phyloP scores from a whole-genome alignment of 352 stramenopile genomes.

The Phytophthora pseudosyringae region DNA sequence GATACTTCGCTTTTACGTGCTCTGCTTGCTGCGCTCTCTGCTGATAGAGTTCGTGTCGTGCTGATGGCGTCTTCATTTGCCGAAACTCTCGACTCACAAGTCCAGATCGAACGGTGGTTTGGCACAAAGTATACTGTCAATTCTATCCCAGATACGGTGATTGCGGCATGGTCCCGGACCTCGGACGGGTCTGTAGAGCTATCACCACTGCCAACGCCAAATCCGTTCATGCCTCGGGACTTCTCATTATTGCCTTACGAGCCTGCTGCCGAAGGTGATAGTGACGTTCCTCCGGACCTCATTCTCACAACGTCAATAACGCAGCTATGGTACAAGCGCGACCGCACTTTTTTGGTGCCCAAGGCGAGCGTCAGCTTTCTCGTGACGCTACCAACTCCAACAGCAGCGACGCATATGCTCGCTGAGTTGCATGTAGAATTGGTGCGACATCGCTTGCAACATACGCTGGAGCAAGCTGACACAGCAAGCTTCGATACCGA shows the following conservation, averaged over 20 bases:
- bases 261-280: background rate
- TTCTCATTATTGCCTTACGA: slow-evolving; percentile 56
- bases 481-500: slow-evolving; percentile 65
- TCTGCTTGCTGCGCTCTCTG: slow-evolving; percentile 54
- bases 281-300: slow-evolving; percentile 40
- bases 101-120: slow-evolving; percentile 62
- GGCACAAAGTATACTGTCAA: slow-evolving; percentile 55
- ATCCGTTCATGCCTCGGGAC: slow-evolving; percentile 74
- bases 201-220: slow-evolving; percentile 37
- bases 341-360: slow-evolving; percentile 67
- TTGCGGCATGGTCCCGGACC: slow-evolving; percentile 30
- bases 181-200: background rate
- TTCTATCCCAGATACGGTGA: slow-evolving; percentile 35
- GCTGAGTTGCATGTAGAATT: slow-evolving; percentile 72
- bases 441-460: slow-evolving; percentile 71
- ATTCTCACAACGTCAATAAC: slow-evolving; percentile 43
- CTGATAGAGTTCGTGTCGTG: slow-evolving; percentile 63
- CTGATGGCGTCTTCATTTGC: slow-evolving; percentile 61
- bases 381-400: slow-evolving; percentile 60
- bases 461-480: slow-evolving; percentile 68
- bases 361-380: slow-evolving; percentile 76
- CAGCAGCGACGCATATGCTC: slow-evolving; percentile 58
- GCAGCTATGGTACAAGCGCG: slow-evolving; percentile 83
- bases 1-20: slow-evolving; percentile 26
- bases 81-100: slow-evolving; percentile 12